These are phyloP conservation scores for Hysterium pulicare DNA, from an alignment of 2,329 filamentous ascomycete species.

Conservation along the genomic window DNA sequence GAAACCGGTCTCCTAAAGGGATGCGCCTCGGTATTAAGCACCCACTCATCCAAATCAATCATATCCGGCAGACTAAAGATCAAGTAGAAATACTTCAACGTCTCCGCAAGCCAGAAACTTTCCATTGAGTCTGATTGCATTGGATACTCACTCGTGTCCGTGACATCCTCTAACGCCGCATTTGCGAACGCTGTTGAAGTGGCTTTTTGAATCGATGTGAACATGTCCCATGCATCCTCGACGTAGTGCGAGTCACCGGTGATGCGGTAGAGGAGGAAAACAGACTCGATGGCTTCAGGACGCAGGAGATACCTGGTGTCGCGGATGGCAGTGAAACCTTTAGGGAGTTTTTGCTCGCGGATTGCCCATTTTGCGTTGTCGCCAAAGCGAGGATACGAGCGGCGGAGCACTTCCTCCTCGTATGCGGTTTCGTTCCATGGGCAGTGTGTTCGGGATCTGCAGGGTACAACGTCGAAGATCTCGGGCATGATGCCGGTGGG, in stretches of 20 bases:
- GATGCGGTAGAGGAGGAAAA: slow-evolving; percentile 59
- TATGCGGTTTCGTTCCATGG: slow-evolving; percentile 54
- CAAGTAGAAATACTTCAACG: slow-evolving; percentile 51
- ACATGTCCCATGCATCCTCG: slow-evolving; percentile 49
- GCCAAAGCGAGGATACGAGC: slow-evolving; percentile 16
- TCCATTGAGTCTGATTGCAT: slow-evolving; percentile 36
- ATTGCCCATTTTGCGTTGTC: slow-evolving; percentile 14
- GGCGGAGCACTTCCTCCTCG: slow-evolving; percentile 36
- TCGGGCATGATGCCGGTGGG: slow-evolving; percentile 61
- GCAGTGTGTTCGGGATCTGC: slow-evolving; percentile 40
- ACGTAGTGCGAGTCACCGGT: slow-evolving; percentile 49
- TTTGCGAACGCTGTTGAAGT: slow-evolving; percentile 42
- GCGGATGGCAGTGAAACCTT: slow-evolving; percentile 39
- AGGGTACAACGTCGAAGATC: slow-evolving; percentile 51
- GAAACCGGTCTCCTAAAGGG: slow-evolving; percentile 42
- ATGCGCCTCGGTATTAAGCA: slow-evolving; percentile 52
- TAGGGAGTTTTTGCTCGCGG: slow-evolving; percentile 24
- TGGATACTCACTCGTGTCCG: slow-evolving; percentile 12
- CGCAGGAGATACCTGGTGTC: slow-evolving; percentile 46
- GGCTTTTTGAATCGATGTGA: slow-evolving; percentile 38
- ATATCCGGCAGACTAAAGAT: slow-evolving; percentile 44
- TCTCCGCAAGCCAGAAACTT: slow-evolving; percentile 50
- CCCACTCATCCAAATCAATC: slow-evolving; percentile 47
- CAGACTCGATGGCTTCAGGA: slow-evolving; percentile 58
- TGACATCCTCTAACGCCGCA: slow-evolving; percentile 45